Percentiles rank a stretch among this genome's conserved stretches.
phyloP scores from a whole-genome alignment of 23 red algal species.

The Chondrus crispus region DNA sequence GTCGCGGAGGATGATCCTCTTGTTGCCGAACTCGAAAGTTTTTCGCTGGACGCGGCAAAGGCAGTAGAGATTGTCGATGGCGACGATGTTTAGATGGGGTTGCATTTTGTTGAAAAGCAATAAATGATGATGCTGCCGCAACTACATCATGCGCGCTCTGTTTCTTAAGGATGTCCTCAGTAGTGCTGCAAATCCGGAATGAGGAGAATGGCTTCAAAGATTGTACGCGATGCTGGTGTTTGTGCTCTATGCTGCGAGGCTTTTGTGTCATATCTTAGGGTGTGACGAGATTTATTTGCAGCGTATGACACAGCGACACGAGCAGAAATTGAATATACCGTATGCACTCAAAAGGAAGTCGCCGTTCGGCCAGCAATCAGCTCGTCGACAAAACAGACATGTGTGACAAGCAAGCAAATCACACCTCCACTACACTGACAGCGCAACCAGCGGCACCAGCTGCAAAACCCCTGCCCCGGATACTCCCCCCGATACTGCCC shows the following conservation, averaged over 20 bases:
- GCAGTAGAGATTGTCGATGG: slow-evolving; percentile 65
- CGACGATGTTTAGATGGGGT: background rate
- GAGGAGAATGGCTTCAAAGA: background rate
- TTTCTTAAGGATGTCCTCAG: background rate
- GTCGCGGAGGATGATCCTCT: slow-evolving; percentile 12
- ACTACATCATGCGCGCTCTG: background rate
- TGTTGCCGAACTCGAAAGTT: slow-evolving; percentile 49
- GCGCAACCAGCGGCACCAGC: too few relatives aligned
- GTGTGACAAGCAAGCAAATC: too few relatives aligned
- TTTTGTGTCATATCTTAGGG: background rate
- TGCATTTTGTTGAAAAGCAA: background rate
- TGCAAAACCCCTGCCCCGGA: too few relatives aligned
- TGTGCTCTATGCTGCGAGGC: background rate
- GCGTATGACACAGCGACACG: too few relatives aligned
- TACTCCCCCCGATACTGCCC: too few relatives aligned
- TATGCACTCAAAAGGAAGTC: too few relatives aligned
- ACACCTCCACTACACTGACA: too few relatives aligned
- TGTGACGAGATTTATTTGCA: too few relatives aligned
- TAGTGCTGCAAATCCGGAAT: background rate
- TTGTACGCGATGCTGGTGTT: background rate
- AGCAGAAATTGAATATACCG: too few relatives aligned
- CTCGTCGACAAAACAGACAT: too few relatives aligned
- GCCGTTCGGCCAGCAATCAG: too few relatives aligned
- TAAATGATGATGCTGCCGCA: background rate
- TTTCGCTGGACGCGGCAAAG: slow-evolving; percentile 56